phyloP scores from a whole-genome alignment of 1,284 basidiomycete genomes.

The Boletus sp. region DNA sequence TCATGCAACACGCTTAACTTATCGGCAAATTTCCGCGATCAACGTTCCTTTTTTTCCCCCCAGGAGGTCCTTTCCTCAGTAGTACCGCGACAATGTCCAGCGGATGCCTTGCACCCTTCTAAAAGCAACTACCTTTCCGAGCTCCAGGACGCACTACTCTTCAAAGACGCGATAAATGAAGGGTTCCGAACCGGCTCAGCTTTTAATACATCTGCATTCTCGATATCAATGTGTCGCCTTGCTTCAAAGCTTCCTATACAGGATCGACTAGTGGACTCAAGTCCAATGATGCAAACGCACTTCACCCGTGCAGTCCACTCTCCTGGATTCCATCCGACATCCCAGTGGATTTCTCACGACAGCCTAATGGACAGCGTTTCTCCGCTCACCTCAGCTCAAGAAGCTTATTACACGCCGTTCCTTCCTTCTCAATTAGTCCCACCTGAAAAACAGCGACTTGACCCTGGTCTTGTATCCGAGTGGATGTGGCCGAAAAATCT shows the following conservation, averaged over 20 bases:
- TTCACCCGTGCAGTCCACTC: constrained; percentile 11
- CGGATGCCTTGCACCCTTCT: background rate
- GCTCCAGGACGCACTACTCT: constrained; percentile 12
- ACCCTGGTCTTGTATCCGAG: constrained; percentile 3
- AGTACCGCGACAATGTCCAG: constrained; percentile 10
- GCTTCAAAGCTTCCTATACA: constrained; percentile 20
- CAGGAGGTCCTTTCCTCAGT: constrained; percentile 8
- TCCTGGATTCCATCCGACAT: constrained; percentile 17
- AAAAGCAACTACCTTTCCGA: constrained; percentile 16
- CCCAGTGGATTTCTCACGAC: constrained; percentile 17
- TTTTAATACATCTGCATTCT: constrained; percentile 17
- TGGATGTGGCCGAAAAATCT: constrained; percentile 25
- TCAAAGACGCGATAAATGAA: constrained; percentile 17
- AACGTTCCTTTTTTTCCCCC: constrained; percentile 7
- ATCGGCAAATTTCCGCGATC: constrained; percentile 8
- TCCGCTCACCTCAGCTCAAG: constrained; percentile 9
- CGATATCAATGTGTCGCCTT: constrained; percentile 23
- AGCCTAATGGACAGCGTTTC: constrained; percentile 6
- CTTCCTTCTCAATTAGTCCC: constrained; percentile 14
- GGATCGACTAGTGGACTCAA: constrained; percentile 15
- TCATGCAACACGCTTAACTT: constrained; percentile 4
- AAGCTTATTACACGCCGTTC: constrained; percentile 11
- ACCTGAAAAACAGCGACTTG: constrained; percentile 17
- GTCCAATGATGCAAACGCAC: constrained; percentile 1
- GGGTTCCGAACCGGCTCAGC: constrained; percentile 12